phyloP scores from a whole-genome alignment of 2,329 filamentous ascomycete species.

The Scedosporium boydii region DNA sequence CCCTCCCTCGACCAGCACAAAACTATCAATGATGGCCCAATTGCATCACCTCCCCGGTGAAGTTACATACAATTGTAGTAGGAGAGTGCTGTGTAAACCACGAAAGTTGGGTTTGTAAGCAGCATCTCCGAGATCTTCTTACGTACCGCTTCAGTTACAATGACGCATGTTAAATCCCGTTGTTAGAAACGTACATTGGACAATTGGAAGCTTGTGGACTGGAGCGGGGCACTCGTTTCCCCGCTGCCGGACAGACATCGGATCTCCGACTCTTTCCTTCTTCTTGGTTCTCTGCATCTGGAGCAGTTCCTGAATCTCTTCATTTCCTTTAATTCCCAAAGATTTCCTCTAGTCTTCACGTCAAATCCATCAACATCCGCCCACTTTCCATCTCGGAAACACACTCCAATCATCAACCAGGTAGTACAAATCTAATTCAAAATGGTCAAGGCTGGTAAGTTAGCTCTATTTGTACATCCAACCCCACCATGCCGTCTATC shows the following conservation, averaged over 20 bases:
- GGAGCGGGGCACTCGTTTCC: constrained; percentile 6
- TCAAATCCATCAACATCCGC: constrained; percentile 5
- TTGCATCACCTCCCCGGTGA: neutral
- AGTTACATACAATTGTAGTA: neutral
- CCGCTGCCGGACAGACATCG: constrained; percentile 7
- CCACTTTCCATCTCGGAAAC: neutral
- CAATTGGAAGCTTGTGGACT: constrained; percentile 3
- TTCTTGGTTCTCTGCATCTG: neutral
- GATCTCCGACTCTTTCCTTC: constrained; percentile 5
- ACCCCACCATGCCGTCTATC: constrained; percentile 6
- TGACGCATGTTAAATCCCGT: too few species aligned
- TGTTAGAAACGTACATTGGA: neutral
- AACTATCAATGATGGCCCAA: neutral
- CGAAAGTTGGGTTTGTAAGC: neutral
- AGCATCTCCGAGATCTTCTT: neutral
- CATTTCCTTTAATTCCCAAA: constrained; percentile 3
- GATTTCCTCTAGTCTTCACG: neutral
- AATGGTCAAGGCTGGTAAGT: constrained; percentile 15
- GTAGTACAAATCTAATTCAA: constrained; percentile 8
- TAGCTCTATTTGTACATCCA: neutral
- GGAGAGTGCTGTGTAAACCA: neutral
- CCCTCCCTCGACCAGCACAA: neutral
- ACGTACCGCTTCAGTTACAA: neutral
- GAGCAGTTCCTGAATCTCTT: constrained; percentile 7
- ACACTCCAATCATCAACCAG: neutral